Conservation (phyloP, 2,329 filamentous ascomycete species). For the Ophiostoma triangulosporum region DNA sequence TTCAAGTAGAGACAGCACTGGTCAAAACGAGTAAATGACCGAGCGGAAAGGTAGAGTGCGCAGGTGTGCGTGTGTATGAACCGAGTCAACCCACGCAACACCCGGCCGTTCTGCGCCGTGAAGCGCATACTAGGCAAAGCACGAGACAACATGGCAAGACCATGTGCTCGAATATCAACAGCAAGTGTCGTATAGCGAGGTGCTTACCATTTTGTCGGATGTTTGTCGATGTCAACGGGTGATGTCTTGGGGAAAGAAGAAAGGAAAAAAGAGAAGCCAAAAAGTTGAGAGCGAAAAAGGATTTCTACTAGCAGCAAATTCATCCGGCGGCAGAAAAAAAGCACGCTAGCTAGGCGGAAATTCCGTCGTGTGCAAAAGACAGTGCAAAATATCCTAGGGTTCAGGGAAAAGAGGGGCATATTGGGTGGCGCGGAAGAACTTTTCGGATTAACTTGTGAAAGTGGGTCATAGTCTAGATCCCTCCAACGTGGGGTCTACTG, state of each 20-base stretch:
- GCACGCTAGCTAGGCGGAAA: conserved; percentile 6
- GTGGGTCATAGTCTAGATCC: neutral
- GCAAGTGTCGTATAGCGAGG: conserved; percentile 20
- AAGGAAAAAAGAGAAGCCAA: conserved; percentile 5
- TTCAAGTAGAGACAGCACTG: conserved; percentile 24
- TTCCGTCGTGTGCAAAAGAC: conserved; percentile 7
- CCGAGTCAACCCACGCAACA: conserved; percentile 4
- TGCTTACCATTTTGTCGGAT: conserved; percentile 49
- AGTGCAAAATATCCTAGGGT: conserved; percentile 12
- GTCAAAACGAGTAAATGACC: neutral
- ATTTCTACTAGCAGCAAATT: neutral
- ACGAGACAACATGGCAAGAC: conserved; percentile 17
- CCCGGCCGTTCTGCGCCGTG: conserved; percentile 13
- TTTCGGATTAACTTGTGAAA: neutral
- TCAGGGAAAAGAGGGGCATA: conserved; percentile 10
- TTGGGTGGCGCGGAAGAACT: conserved; percentile 1
- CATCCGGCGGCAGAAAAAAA: conserved; percentile 1
- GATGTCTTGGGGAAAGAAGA: conserved; percentile 16
- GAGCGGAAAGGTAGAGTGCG: conserved; percentile 10
- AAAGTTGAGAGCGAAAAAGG: conserved; percentile 1
- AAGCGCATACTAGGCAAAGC: conserved; percentile 14
- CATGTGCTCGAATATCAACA: neutral
- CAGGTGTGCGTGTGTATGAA: conserved; percentile 7
- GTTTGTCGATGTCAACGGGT: conserved; percentile 25
- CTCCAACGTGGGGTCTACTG: neutral